phyloP scores from a whole-genome alignment of 108 stramenopile species.

The Pseudonitzschia pungens region DNA sequence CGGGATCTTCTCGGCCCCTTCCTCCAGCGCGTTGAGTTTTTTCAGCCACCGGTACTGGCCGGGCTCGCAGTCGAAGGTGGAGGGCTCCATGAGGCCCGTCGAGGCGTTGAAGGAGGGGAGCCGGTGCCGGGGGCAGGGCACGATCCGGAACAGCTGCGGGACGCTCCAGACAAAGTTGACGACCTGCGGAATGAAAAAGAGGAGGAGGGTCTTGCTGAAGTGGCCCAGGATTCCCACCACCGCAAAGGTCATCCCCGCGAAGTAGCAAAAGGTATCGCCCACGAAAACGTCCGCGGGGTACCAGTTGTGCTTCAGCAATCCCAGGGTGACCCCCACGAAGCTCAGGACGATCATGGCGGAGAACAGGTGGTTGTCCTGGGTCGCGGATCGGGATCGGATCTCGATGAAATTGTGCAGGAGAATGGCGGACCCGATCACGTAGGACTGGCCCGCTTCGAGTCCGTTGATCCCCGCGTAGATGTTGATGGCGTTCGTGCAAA shows the following conservation, averaged over 20 bases:
- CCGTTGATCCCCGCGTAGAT: slow-evolving; percentile 99
- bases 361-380: slow-evolving; percentile 80
- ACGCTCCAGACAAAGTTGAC: slow-evolving; percentile 92
- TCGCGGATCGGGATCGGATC: slow-evolving; percentile 42
- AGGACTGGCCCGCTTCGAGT: slow-evolving; percentile 94
- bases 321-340: slow-evolving; percentile 86
- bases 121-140: slow-evolving; percentile 96
- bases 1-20: slow-evolving; percentile 45
- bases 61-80: slow-evolving; percentile 61
- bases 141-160: slow-evolving; percentile 96
- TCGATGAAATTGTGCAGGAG: slow-evolving; percentile 81
- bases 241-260: slow-evolving; percentile 98
- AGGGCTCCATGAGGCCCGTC: slow-evolving; percentile 81
- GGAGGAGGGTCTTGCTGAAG: slow-evolving; percentile 95
- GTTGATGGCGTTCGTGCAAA: slow-evolving; percentile 99
- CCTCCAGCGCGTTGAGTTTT: slow-evolving; percentile 22
- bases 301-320: slow-evolving; percentile 90
- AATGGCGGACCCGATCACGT: slow-evolving; percentile 85
- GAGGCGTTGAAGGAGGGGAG: slow-evolving; percentile 85
- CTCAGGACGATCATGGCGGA: slow-evolving; percentile 83
- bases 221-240: slow-evolving; percentile 95
- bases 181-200: slow-evolving; percentile 97
- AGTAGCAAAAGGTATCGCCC: slow-evolving; percentile 99
- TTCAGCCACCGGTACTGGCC: slow-evolving; percentile 47
- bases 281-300: slow-evolving; percentile 96